Evolutionary conservation across 106 monocot genomes (phyloP).

Genomic region (Posidonia australis): DNA sequence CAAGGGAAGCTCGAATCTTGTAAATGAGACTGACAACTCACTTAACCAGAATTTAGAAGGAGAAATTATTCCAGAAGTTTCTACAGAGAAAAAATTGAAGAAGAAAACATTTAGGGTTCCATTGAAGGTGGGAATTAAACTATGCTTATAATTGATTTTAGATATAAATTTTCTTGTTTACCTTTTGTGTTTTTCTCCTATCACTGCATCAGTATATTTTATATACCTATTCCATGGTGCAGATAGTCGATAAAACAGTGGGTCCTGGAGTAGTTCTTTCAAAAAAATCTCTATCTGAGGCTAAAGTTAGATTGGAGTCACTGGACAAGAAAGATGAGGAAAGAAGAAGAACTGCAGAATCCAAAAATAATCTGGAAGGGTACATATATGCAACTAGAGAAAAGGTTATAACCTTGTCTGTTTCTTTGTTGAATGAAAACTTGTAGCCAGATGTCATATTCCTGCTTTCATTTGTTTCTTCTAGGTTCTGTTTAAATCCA

Average conservation of each 20-base stretch:
- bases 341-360: constrained; percentile 81
- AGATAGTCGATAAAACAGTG: constrained; percentile 71
- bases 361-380: constrained; percentile 88
- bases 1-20: constrained; percentile 28
- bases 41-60: constrained; percentile 22
- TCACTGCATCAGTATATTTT: not conserved
- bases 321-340: constrained; percentile 82
- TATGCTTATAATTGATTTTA: not conserved
- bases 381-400: constrained; percentile 91
- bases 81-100: constrained; percentile 72
- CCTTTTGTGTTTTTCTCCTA: not conserved
- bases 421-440: not conserved
- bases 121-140: constrained; percentile 50
- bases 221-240: constrained; percentile 8
- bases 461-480: not conserved
- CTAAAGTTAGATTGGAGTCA: constrained; percentile 62
- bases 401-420: constrained; percentile 41
- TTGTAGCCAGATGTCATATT: not conserved
- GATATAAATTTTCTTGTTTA: constrained; percentile 1
- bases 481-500: not conserved
- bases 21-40: constrained; percentile 29
- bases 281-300: constrained; percentile 59
- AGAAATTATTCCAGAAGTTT: constrained; percentile 24
- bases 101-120: constrained; percentile 88
- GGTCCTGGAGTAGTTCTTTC: constrained; percentile 63